phyloP scores from a whole-genome alignment of 495 filamentous ascomycete species.

The Halenospora varia region DNA sequence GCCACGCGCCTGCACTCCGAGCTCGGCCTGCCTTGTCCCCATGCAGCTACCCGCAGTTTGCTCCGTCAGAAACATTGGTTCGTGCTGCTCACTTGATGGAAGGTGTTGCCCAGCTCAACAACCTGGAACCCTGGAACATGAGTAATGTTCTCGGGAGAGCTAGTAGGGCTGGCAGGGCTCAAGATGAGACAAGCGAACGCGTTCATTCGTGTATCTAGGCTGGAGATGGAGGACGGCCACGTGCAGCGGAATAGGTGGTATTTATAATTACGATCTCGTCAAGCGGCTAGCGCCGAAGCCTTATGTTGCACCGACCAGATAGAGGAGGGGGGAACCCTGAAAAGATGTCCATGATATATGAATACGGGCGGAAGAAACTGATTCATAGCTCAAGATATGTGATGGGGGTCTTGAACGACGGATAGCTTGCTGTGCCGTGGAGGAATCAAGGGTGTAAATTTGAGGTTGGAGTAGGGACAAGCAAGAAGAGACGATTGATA shows the following conservation, averaged over 20 bases:
- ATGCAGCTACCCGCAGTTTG: constrained; percentile 20
- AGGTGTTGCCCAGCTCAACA: no score
- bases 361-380: background rate
- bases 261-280: constrained; percentile 4
- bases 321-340: background rate
- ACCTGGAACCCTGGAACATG: no score
- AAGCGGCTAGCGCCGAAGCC: constrained; percentile 1
- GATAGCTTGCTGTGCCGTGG: no score
- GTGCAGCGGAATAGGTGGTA: constrained; percentile 10
- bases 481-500: constrained; percentile 13
- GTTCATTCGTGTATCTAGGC: constrained; percentile 18
- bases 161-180: background rate
- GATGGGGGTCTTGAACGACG: constrained; percentile 12
- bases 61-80: constrained; percentile 14
- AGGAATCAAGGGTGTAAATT: constrained; percentile 3
- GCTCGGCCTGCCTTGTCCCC: constrained; percentile 9
- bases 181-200: constrained; percentile 17
- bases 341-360: background rate
- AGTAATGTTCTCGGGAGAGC: background rate
- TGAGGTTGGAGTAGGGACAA: constrained; percentile 10
- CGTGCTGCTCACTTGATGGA: background rate
- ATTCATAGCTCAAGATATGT: background rate
- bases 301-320: constrained; percentile 1
- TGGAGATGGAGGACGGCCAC: constrained; percentile 2
- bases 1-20: background rate